Evolutionary conservation across 768 basidiomycete species (phyloP).

Genomic region (Mycena vulgaris): DNA sequence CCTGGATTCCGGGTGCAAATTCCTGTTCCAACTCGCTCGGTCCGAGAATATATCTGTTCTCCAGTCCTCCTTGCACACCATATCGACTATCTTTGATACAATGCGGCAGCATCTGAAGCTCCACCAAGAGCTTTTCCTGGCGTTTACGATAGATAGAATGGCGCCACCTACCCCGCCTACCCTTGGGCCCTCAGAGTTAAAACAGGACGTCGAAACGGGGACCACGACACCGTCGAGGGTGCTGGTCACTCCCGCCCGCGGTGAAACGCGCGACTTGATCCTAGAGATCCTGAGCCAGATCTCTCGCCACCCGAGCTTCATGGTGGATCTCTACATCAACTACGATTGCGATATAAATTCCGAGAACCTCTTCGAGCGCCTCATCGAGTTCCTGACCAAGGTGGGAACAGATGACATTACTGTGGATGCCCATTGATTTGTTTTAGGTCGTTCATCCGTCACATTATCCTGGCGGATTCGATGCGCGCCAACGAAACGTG

Average conservation of each 20-base stretch:
- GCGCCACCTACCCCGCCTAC: conserved; percentile 69
- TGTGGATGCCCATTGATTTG: conserved; percentile 4
- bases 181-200: conserved; percentile 54
- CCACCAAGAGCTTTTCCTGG: conserved; percentile 95
- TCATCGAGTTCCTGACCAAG: conserved; percentile 91
- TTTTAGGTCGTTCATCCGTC: conserved; percentile 85
- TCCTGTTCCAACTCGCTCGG: conserved; percentile 95
- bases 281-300: conserved; percentile 90
- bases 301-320: conserved; percentile 88
- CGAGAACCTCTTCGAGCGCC: conserved; percentile 94
- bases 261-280: conserved; percentile 91
- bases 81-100: conserved; percentile 90
- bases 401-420: conserved; percentile 58
- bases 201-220: conserved; percentile 60
- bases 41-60: conserved; percentile 89
- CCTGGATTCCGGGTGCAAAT: conserved; percentile 94
- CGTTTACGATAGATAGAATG: conserved; percentile 94
- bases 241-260: conserved; percentile 82
- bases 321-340: conserved; percentile 96
- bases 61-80: conserved; percentile 85
- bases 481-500: conserved; percentile 79
- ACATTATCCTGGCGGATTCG: conserved; percentile 69
- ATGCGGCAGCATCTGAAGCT: conserved; percentile 90
- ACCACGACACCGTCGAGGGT: conserved; percentile 68
- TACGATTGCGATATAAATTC: conserved; percentile 98